These are phyloP conservation scores for Podospora pseudocomata DNA, from an alignment of 495 filamentous ascomycete genomes.

Conservation along the genomic window DNA sequence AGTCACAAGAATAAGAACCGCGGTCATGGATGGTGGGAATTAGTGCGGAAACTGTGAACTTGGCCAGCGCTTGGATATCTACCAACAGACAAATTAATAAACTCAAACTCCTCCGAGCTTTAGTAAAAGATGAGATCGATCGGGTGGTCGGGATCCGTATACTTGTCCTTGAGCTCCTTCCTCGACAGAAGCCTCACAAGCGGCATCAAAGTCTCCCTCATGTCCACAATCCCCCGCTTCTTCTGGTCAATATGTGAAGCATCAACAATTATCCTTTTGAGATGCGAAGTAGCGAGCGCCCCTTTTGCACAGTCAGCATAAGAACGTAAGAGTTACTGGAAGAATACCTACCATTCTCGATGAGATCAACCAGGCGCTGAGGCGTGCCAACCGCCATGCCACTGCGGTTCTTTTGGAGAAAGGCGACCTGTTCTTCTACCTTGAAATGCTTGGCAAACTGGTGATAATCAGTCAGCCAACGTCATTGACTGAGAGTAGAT, in stretches of 20 bases:
- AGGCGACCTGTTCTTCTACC: slow-evolving; percentile 75
- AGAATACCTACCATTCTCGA: slow-evolving; percentile 63
- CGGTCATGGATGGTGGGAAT: too few relatives aligned
- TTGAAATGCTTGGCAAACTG: slow-evolving; percentile 97
- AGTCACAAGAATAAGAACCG: background rate
- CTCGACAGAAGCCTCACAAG: slow-evolving; percentile 65
- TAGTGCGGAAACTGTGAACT: background rate
- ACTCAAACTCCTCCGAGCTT: slow-evolving; percentile 10
- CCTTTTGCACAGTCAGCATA: slow-evolving; percentile 46
- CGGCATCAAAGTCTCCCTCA: slow-evolving; percentile 81
- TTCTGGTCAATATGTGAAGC: slow-evolving; percentile 88
- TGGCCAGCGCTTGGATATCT: background rate
- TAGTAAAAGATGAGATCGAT: slow-evolving; percentile 60
- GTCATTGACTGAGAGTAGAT: background rate
- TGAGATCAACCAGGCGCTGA: slow-evolving; percentile 69
- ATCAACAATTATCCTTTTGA: slow-evolving; percentile 82
- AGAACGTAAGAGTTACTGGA: background rate
- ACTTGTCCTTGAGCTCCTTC: slow-evolving; percentile 65
- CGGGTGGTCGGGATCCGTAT: slow-evolving; percentile 47
- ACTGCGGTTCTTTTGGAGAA: slow-evolving; percentile 65
- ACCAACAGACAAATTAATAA: background rate
- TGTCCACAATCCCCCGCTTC: slow-evolving; percentile 86
- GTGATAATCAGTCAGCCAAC: slow-evolving; percentile 6
- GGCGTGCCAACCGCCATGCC: slow-evolving; percentile 90
- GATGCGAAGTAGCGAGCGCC: slow-evolving; percentile 59